Percentiles rank a stretch among this genome's conserved stretches.
Conservation (phyloP, 805 yeast species). For the Schwanniomyces yamadae region DNA sequence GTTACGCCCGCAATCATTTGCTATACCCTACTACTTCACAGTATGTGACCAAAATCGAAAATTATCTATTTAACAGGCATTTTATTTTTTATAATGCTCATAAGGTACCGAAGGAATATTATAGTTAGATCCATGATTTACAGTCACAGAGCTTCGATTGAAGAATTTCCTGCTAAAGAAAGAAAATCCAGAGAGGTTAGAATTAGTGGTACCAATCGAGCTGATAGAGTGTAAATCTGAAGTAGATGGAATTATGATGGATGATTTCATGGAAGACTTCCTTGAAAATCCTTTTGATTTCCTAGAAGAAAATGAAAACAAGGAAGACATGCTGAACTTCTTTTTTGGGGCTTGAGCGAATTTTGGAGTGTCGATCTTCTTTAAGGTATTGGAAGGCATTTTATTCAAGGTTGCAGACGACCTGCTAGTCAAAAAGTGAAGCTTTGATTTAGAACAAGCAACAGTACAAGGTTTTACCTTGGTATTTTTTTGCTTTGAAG, state of each 20-base stretch:
- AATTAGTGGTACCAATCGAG: constrained; percentile 14
- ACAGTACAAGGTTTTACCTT: not conserved
- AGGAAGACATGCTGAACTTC: constrained; percentile 8
- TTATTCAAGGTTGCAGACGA: not conserved
- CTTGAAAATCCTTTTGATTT: constrained; percentile 1
- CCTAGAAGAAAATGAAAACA: constrained; percentile 6
- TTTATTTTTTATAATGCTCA: no score
- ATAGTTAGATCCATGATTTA: constrained; percentile 23
- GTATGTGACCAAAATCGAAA: no score
- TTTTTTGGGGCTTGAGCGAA: not conserved
- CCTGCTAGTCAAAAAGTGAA: not conserved
- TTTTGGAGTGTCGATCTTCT: constrained; percentile 1
- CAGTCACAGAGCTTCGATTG: constrained; percentile 3
- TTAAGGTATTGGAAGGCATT: not conserved
- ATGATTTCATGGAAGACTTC: not conserved
- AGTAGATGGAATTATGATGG: constrained; percentile 1
- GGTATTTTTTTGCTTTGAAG: not conserved
- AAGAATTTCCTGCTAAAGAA: constrained; percentile 13
- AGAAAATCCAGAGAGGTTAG: constrained; percentile 25
- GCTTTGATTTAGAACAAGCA: not conserved
- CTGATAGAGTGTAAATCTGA: constrained; percentile 18
- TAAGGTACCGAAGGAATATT: constrained; percentile 22
- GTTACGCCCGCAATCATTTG: constrained; percentile 9
- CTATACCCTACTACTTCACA: no score
- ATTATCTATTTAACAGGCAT: no score